A percentile compares a stretch with the other conserved stretches of the same genome.
phyloP scores from a whole-genome alignment of 2,329 filamentous ascomycete genomes.

The Xylariomycetidae sp. region DNA sequence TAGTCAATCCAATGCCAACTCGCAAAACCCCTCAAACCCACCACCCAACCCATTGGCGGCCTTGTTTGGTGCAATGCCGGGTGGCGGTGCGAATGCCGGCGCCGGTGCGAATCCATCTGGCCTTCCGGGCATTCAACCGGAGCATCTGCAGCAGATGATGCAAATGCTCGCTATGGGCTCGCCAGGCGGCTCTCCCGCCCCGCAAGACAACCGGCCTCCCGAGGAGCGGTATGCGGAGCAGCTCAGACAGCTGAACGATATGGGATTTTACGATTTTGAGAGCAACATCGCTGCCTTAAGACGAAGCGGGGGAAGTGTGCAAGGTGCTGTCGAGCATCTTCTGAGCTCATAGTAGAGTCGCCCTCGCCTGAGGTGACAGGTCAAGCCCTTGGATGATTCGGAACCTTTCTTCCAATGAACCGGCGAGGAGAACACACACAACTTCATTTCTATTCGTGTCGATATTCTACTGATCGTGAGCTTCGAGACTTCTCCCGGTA shows the following conservation, averaged over 20 bases:
- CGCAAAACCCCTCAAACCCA: constrained; percentile 26
- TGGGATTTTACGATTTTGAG: constrained; percentile 98
- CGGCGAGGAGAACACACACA: no score
- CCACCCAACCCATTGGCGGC: constrained; percentile 63
- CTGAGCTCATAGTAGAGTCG: constrained; percentile 37
- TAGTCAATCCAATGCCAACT: constrained; percentile 15
- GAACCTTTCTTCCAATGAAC: no score
- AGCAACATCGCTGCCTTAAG: constrained; percentile 83
- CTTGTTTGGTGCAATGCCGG: constrained; percentile 50
- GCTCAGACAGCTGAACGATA: constrained; percentile 87
- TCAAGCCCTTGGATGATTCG: no score
- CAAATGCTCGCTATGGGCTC: constrained; percentile 41
- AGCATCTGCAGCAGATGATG: constrained; percentile 51
- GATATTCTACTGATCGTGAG: no score
- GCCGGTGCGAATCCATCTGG: constrained; percentile 31
- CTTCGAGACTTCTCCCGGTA: no score
- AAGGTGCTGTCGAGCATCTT: constrained; percentile 81
- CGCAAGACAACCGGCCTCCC: constrained; percentile 78
- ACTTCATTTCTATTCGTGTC: no score
- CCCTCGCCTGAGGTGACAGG: no score
- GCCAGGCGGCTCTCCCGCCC: constrained; percentile 39
- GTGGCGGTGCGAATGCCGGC: constrained; percentile 23
- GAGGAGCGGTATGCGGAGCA: constrained; percentile 92
- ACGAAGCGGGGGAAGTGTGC: constrained; percentile 86
- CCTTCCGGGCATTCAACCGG: constrained; percentile 47